A percentile compares a stretch with the other conserved stretches of the same genome.
Conservation (phyloP, 495 filamentous ascomycete genomes). For the Aspergillus egyptiacus region DNA sequence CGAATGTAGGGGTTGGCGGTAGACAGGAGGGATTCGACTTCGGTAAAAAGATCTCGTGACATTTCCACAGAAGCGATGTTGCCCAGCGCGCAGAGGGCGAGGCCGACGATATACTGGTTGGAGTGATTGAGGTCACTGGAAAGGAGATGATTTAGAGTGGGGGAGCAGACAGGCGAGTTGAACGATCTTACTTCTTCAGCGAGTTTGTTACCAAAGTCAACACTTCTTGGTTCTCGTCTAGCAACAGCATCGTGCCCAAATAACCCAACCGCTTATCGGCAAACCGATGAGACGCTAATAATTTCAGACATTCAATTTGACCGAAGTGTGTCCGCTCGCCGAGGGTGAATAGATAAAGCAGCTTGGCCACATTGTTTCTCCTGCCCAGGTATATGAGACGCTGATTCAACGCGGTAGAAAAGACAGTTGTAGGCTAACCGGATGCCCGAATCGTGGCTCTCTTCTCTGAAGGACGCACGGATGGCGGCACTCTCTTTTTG, state of each 20-base stretch:
- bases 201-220: conserved; percentile 96
- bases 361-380: conserved; percentile 97
- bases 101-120: conserved; percentile 96
- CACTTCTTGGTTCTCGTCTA: conserved; percentile 98
- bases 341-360: conserved; percentile 97
- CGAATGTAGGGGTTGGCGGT: conserved; percentile 96
- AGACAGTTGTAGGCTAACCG: conserved; percentile 49
- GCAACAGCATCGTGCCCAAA: conserved; percentile 87
- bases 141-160: conserved; percentile 10
- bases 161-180: not conserved
- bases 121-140: conserved; percentile 88
- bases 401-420: conserved; percentile 1
- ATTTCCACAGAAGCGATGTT: conserved; percentile 98
- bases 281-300: conserved; percentile 93
- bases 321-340: conserved; percentile 98
- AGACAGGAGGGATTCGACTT: conserved; percentile 84
- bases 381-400: conserved; percentile 43
- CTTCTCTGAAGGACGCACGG: conserved; percentile 91
- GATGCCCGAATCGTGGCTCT: conserved; percentile 83
- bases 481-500: conserved; percentile 99
- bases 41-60: conserved; percentile 94
- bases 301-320: conserved; percentile 98
- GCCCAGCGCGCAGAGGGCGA: conserved; percentile 89
- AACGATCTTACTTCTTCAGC: conserved; percentile 69
- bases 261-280: conserved; percentile 97